Evolutionary conservation across 2,329 filamentous ascomycete species (phyloP).

Genomic region (Fonsecaea pugnacius): DNA sequence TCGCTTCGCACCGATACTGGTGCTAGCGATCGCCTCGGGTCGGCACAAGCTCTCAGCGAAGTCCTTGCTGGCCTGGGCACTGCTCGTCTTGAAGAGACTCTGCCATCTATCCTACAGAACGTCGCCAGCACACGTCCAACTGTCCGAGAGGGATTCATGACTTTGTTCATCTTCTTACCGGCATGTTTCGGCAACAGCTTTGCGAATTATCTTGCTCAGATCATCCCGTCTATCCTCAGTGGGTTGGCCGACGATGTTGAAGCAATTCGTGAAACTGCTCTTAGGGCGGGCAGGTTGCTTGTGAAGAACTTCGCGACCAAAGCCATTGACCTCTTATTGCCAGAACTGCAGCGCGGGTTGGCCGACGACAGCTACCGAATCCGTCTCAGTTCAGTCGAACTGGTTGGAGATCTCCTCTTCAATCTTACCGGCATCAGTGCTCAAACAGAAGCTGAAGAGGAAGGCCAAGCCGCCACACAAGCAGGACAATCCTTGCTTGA

Average conservation of each 20-base stretch:
- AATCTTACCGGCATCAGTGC: slow-evolving; percentile 93
- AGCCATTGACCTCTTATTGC: slow-evolving; percentile 89
- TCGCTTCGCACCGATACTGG: slow-evolving; percentile 97
- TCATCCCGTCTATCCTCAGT: slow-evolving; percentile 92
- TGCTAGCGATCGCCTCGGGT: slow-evolving; percentile 92
- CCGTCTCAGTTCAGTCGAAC: slow-evolving; percentile 94
- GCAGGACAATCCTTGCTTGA: slow-evolving; percentile 92
- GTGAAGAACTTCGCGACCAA: slow-evolving; percentile 98
- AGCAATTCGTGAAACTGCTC: slow-evolving; percentile 93
- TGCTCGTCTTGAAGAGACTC: slow-evolving; percentile 86
- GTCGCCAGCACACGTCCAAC: slow-evolving; percentile 87
- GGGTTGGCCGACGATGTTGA: slow-evolving; percentile 96
- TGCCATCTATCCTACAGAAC: slow-evolving; percentile 95
- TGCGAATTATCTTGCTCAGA: slow-evolving; percentile 89
- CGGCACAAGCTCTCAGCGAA: slow-evolving; percentile 93
- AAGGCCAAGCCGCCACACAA: slow-evolving; percentile 78
- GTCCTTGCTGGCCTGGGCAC: slow-evolving; percentile 95
- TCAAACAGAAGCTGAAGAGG: slow-evolving; percentile 74
- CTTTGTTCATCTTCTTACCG: slow-evolving; percentile 97
- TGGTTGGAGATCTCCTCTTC: slow-evolving; percentile 95
- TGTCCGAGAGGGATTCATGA: slow-evolving; percentile 98
- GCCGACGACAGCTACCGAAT: slow-evolving; percentile 98
- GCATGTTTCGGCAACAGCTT: slow-evolving; percentile 99
- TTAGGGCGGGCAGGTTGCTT: slow-evolving; percentile 87
- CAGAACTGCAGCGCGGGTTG: slow-evolving; percentile 91